These are phyloP conservation scores for Chrysanthemum lavandulifolium DNA, from an alignment of 129 eudicot species.

Conservation along the genomic window DNA sequence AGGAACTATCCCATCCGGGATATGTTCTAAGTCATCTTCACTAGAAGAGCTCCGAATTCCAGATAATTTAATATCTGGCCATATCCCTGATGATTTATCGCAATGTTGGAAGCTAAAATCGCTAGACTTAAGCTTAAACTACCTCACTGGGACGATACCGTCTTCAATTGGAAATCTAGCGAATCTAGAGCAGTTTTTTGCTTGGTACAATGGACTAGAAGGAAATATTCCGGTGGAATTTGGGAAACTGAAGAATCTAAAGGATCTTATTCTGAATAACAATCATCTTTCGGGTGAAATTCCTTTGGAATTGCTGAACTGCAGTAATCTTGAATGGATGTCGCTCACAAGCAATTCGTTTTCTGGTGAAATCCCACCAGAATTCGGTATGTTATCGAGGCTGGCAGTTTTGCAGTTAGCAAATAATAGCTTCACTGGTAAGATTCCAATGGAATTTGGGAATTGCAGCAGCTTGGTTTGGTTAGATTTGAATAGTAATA, in stretches of 20 bases:
- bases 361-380: slow-evolving; percentile 74
- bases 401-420: slow-evolving; percentile 83
- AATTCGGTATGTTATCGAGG: slow-evolving; percentile 62
- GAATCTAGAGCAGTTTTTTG: slow-evolving; percentile 87
- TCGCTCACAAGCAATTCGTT: slow-evolving; percentile 78
- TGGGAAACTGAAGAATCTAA: slow-evolving; percentile 68
- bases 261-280: slow-evolving; percentile 81
- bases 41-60: slow-evolving; percentile 75
- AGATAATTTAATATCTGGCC: slow-evolving; percentile 62
- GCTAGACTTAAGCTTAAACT: slow-evolving; percentile 81
- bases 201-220: slow-evolving; percentile 85
- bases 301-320: slow-evolving; percentile 64
- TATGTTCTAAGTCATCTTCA: slow-evolving; percentile 63
- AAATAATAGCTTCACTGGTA: slow-evolving; percentile 71
- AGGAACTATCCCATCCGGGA: slow-evolving; percentile 67
- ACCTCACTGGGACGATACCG: slow-evolving; percentile 75
- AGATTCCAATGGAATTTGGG: slow-evolving; percentile 60
- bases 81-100: slow-evolving; percentile 60
- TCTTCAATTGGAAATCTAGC: slow-evolving; percentile 60
- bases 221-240: slow-evolving; percentile 71
- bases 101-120: slow-evolving; percentile 62
- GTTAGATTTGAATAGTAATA: slow-evolving; percentile 84
- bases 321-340: slow-evolving; percentile 82
- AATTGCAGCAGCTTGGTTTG: slow-evolving; percentile 86
- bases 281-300: slow-evolving; percentile 65